Evolutionary conservation across 176 grass and related monocot species (phyloP).

Genomic region (Oryza nivara): DNA sequence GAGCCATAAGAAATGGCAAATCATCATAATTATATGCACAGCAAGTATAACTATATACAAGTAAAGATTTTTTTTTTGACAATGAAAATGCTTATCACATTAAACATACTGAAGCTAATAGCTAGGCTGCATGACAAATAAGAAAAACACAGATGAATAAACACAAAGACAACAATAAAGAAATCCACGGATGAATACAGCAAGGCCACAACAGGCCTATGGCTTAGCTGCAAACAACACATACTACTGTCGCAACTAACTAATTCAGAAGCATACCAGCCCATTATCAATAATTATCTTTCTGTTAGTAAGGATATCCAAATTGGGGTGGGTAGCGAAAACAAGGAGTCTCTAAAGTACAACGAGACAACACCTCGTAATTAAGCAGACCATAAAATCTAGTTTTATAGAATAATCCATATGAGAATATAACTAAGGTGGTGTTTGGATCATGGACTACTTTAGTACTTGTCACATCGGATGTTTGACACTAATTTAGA

Average conservation of each 20-base stretch:
- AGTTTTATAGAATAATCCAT: not conserved
- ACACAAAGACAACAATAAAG: not conserved
- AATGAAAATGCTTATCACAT: not conserved
- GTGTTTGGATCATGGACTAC: too few species aligned
- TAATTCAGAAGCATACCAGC: conserved; percentile 11
- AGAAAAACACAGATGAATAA: not conserved
- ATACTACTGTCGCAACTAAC: not conserved
- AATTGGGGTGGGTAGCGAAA: too few species aligned
- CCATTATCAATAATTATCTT: not conserved
- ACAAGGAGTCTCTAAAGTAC: too few species aligned
- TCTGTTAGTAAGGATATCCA: too few species aligned
- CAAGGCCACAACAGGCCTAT: conserved; percentile 11
- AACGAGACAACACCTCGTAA: too few species aligned
- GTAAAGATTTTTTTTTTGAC: conserved; percentile 16
- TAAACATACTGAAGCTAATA: not conserved
- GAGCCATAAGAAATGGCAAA: conserved; percentile 7
- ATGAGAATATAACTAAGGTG: not conserved
- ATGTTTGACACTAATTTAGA: too few species aligned
- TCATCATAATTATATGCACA: conserved; percentile 23
- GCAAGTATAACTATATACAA: conserved; percentile 22
- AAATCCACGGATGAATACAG: not conserved
- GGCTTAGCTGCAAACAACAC: conserved; percentile 4
- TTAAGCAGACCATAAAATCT: too few species aligned
- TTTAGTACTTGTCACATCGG: too few species aligned
- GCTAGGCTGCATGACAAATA: too few species aligned